These are phyloP conservation scores for Sclerotinia minor DNA, from an alignment of 2,329 filamentous ascomycete species.

Conservation along the genomic window DNA sequence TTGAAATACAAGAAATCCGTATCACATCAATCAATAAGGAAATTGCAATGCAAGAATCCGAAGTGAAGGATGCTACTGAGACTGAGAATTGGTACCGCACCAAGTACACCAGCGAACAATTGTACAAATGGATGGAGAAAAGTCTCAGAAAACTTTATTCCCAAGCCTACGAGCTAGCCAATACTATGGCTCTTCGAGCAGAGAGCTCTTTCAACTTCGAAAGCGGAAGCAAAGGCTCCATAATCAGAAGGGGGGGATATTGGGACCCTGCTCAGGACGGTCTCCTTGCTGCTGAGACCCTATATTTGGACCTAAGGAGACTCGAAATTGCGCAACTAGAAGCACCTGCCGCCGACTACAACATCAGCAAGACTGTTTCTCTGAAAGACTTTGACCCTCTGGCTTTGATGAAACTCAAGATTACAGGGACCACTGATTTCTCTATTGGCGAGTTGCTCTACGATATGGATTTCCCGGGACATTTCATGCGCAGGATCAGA, in stretches of 20 bases:
- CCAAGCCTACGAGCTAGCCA: neutral
- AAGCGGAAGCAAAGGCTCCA: neutral
- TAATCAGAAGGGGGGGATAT: neutral
- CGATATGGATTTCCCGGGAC: conserved; percentile 25
- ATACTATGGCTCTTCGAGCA: neutral
- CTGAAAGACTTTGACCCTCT: conserved; percentile 17
- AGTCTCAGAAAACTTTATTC: neutral
- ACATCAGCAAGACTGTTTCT: conserved; percentile 20
- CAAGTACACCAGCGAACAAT: conserved; percentile 7
- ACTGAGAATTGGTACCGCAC: conserved; percentile 7
- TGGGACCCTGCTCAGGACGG: conserved; percentile 22
- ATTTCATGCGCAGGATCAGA: conserved; percentile 26
- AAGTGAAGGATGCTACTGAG: neutral
- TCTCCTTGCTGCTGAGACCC: conserved; percentile 21
- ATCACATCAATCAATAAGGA: conserved; percentile 9
- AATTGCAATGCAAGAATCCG: neutral
- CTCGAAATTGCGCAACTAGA: conserved; percentile 18
- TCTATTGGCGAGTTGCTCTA: conserved; percentile 23
- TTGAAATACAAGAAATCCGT: neutral
- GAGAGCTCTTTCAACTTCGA: conserved; percentile 10
- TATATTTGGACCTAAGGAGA: conserved; percentile 12
- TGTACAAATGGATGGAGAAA: conserved; percentile 12
- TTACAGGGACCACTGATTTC: conserved; percentile 22
- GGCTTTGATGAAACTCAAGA: conserved; percentile 22
- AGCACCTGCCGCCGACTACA: conserved; percentile 16